phyloP scores from a whole-genome alignment of 2,329 filamentous ascomycete species.

The Raffaelea ambrosiae region DNA sequence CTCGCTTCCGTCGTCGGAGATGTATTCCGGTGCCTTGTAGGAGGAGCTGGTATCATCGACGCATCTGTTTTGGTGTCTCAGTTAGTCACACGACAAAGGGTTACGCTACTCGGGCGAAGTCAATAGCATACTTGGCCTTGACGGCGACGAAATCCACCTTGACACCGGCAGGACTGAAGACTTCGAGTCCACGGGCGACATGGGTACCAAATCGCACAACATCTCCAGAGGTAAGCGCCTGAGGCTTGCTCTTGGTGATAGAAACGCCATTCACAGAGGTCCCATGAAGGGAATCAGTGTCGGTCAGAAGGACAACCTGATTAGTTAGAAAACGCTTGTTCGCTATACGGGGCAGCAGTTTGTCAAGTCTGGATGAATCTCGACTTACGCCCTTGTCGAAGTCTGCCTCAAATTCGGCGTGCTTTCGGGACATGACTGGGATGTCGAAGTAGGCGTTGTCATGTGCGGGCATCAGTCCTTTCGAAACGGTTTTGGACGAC shows the following conservation, averaged over 20 bases:
- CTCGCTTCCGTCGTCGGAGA: neutral
- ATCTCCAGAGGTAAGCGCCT: conserved; percentile 25
- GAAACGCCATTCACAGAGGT: conserved; percentile 33
- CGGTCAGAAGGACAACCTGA: conserved; percentile 24
- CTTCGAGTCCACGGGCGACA: conserved; percentile 25
- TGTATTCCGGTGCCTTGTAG: neutral
- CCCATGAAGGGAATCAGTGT: conserved; percentile 44
- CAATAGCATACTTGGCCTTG: conserved; percentile 11
- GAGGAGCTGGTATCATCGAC: neutral
- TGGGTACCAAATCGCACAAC: conserved; percentile 28
- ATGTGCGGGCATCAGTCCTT: conserved; percentile 27
- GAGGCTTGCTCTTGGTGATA: conserved; percentile 12
- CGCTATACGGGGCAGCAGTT: neutral
- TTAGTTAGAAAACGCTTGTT: neutral
- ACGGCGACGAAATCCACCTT: conserved; percentile 13
- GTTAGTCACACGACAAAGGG: too few species aligned
- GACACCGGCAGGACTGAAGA: conserved; percentile 20
- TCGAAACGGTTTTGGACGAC: conserved; percentile 34
- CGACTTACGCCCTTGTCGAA: conserved; percentile 32
- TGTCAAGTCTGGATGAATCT: conserved; percentile 6
- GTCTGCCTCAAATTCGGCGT: conserved; percentile 47
- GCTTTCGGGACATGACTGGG: conserved; percentile 61
- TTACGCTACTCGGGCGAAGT: too few species aligned
- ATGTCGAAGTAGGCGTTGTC: conserved; percentile 61
- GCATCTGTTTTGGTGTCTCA: too few species aligned